Evolutionary conservation across 2,329 filamentous ascomycete genomes (phyloP).

Genomic region (Achaetomium macrosporum): DNA sequence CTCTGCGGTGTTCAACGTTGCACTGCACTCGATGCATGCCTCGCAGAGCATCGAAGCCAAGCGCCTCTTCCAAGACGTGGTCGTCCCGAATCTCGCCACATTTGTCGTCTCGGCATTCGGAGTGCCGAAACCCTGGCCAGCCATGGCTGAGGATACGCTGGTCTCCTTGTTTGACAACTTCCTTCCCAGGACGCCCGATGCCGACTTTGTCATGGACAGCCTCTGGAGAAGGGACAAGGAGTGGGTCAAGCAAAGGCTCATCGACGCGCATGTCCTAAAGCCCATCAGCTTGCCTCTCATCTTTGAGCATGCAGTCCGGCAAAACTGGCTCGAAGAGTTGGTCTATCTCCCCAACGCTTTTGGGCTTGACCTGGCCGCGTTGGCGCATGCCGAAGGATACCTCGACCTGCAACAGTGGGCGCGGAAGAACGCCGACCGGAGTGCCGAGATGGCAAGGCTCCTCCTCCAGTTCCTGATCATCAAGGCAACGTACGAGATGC

Average conservation of each 20-base stretch:
- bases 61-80: constrained; percentile 60
- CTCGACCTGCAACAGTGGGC: constrained; percentile 80
- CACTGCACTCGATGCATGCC: constrained; percentile 54
- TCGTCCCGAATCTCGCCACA: constrained; percentile 68
- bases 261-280: constrained; percentile 67
- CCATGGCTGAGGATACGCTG: constrained; percentile 67
- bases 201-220: constrained; percentile 84
- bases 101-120: constrained; percentile 74
- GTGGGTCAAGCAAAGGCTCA: constrained; percentile 77
- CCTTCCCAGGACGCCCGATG: constrained; percentile 70
- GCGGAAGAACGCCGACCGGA: constrained; percentile 60
- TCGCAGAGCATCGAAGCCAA: constrained; percentile 60
- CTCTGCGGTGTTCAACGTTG: constrained; percentile 60
- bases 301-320: constrained; percentile 72
- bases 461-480: constrained; percentile 76
- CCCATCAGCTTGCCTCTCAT: constrained; percentile 63
- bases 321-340: constrained; percentile 78
- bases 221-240: constrained; percentile 85
- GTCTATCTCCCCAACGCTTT: constrained; percentile 76
- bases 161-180: constrained; percentile 78
- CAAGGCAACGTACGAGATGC: constrained; percentile 75
- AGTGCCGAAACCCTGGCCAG: constrained; percentile 70
- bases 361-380: constrained; percentile 77
- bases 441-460: constrained; percentile 61
- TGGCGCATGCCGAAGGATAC: constrained; percentile 74